Evolutionary conservation across 345 rosid species (phyloP), one percentile per base, ranked within the genome.

Genomic region (Brassica juncea): DNA sequence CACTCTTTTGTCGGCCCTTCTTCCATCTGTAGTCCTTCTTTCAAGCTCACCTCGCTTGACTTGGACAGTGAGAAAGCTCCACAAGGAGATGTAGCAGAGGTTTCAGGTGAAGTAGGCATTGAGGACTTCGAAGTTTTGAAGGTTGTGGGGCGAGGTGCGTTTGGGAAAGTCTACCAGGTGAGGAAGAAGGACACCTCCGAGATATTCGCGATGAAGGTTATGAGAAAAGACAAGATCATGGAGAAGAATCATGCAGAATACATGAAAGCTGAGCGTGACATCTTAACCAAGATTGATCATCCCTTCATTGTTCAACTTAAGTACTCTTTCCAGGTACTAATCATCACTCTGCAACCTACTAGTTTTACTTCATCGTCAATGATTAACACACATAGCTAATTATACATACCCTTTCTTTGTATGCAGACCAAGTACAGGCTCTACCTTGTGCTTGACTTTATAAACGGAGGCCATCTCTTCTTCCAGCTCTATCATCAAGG

Each of bases 211-310:
- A 95, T 95, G 99, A 95, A 95, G 88, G 99, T 95, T 68, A 89
- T 95, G 98, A 82, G 99, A 58, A 95, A 95, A 87, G 99, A 95
- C 80, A 88, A 82, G 72, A 90, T 95, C 9, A 86, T 95, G 88
- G 97, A 95, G 89, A 93, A 88, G 85, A 88, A 95, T 83, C 98
- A 91, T 49, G 96, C 88, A 1, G 97, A 87, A 68, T 95, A 93
- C 88, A 95, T 91, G 99, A 91, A 89, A 85, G 94, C 97, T 19
- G 99, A 95, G 83, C 92, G 95, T 64, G 97, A 95, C 65, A 95
- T 95, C 71, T 83, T 95, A 35, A 91, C 90, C 0, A 90, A 90
- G 81, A 82, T 89, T 2, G 92, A 91, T 58, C 98, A 95, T 83
- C 99, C 99, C 7, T 94, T 92, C 84, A 86, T 94, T 70, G 99